These are phyloP conservation scores for Hypomyces rosellus DNA, from an alignment of 2,329 filamentous ascomycete species.

Conservation along the genomic window DNA sequence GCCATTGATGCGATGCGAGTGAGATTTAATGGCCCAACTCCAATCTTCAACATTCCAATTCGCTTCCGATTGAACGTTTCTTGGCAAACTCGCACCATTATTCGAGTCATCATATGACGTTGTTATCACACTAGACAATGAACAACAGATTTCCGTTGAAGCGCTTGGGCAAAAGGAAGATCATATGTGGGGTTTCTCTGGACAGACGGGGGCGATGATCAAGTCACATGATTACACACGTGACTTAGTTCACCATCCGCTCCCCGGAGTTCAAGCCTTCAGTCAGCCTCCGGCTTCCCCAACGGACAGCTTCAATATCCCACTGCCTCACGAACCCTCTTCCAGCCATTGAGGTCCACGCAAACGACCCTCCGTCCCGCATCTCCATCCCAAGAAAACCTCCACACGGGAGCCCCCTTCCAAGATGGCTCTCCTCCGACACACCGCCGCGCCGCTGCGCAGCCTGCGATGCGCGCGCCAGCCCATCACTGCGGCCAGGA, in stretches of 20 bases:
- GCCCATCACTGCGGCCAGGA: conserved; percentile 25
- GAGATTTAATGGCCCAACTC: too few species aligned
- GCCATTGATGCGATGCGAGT: too few species aligned
- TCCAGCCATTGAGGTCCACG: conserved; percentile 24
- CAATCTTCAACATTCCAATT: too few species aligned
- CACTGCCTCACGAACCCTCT: background rate
- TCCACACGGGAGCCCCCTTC: conserved; percentile 9
- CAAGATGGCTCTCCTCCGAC: conserved; percentile 31
- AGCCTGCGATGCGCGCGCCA: conserved; percentile 33
- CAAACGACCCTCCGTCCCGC: conserved; percentile 13
- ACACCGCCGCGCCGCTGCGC: conserved; percentile 31
- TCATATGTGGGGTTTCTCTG: conserved; percentile 1
- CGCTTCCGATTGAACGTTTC: too few species aligned
- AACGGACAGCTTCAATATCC: background rate
- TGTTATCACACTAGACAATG: too few species aligned
- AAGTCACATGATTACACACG: conserved; percentile 2
- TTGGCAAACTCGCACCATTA: too few species aligned
- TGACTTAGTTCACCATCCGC: conserved; percentile 6
- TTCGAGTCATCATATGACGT: too few species aligned
- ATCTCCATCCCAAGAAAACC: conserved; percentile 19
- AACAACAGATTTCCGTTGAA: background rate
- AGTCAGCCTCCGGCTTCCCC: conserved; percentile 5
- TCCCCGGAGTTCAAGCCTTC: conserved; percentile 7
- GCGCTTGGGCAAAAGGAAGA: background rate
- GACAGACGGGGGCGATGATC: background rate